Conservation (phyloP, 768 basidiomycete species). For the Amanita fuliginea region DNA sequence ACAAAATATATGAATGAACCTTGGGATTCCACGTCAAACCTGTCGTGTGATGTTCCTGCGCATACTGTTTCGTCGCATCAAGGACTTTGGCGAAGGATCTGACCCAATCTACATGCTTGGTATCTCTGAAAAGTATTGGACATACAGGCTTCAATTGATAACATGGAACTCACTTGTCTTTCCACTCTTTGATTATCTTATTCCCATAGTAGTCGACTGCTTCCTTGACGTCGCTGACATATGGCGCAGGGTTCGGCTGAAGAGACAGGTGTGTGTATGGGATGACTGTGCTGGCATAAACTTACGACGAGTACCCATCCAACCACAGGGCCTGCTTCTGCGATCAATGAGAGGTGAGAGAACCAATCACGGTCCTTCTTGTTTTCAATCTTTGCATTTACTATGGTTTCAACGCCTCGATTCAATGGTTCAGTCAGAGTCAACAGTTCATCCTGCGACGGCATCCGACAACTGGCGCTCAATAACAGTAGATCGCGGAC, state of each 20-base stretch:
- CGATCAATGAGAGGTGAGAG: conserved; percentile 69
- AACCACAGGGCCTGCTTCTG: conserved; percentile 69
- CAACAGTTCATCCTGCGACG: conserved; percentile 47
- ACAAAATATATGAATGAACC: conserved; percentile 25
- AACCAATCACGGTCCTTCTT: conserved; percentile 75
- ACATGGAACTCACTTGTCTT: conserved; percentile 62
- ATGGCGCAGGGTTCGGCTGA: conserved; percentile 73
- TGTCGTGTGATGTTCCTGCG: conserved; percentile 76
- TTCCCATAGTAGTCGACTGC: conserved; percentile 83
- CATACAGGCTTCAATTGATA: not conserved
- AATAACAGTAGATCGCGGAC: conserved; percentile 60
- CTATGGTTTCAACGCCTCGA: conserved; percentile 60
- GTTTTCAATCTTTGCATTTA: conserved; percentile 74
- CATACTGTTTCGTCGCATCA: conserved; percentile 73
- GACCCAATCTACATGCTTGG: conserved; percentile 85
- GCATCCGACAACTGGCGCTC: conserved; percentile 71
- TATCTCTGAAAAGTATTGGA: conserved; percentile 44
- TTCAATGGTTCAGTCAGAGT: conserved; percentile 59
- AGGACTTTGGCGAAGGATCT: conserved; percentile 56
- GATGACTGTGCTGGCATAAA: conserved; percentile 5
- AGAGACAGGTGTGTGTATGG: not conserved
- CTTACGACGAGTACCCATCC: conserved; percentile 86
- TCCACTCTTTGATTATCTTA: conserved; percentile 84
- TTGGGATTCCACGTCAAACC: conserved; percentile 85
- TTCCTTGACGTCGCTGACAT: conserved; percentile 77